These are phyloP conservation scores for Elongisporangium anandrum DNA, from an alignment of 352 stramenopile genomes.

Conservation along the genomic window DNA sequence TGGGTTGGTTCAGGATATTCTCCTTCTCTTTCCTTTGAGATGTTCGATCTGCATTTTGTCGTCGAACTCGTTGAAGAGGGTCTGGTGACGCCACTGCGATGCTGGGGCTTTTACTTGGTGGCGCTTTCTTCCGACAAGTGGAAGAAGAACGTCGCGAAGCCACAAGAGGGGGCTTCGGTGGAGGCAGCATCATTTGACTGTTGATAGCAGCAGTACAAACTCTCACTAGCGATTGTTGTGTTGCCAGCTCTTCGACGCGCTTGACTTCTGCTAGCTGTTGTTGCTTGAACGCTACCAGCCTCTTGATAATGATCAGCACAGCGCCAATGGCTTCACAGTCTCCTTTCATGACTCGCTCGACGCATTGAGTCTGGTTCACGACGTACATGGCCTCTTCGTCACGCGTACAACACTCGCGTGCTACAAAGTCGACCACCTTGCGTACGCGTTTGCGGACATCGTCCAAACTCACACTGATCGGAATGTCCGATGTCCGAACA, in stretches of 20 bases:
- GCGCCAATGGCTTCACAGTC: slow-evolving; percentile 32
- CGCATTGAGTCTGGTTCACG: slow-evolving; percentile 41
- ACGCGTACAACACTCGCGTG: slow-evolving; percentile 25
- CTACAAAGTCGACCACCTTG: slow-evolving; percentile 34
- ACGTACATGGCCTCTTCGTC: slow-evolving; percentile 45
- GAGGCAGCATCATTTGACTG: background rate
- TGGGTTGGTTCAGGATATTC: background rate
- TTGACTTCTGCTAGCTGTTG: background rate
- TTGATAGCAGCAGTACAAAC: background rate
- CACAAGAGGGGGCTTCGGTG: background rate
- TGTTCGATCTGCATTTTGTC: background rate
- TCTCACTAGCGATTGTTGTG: background rate
- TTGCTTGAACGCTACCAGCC: slow-evolving; percentile 10
- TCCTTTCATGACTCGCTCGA: slow-evolving; percentile 26
- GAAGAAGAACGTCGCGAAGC: background rate
- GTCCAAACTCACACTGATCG: slow-evolving; percentile 1
- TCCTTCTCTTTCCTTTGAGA: background rate
- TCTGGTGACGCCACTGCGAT: background rate
- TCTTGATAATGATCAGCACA: slow-evolving; percentile 39
- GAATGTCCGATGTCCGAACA: background rate
- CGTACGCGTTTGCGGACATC: slow-evolving; percentile 16
- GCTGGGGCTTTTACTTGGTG: background rate
- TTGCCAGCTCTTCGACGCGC: background rate
- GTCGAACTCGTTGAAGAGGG: background rate
- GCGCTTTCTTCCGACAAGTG: background rate